Base-by-base conservation (phyloP, 352 stramenopile species). In the Pythium vanterpoolii region DNA sequence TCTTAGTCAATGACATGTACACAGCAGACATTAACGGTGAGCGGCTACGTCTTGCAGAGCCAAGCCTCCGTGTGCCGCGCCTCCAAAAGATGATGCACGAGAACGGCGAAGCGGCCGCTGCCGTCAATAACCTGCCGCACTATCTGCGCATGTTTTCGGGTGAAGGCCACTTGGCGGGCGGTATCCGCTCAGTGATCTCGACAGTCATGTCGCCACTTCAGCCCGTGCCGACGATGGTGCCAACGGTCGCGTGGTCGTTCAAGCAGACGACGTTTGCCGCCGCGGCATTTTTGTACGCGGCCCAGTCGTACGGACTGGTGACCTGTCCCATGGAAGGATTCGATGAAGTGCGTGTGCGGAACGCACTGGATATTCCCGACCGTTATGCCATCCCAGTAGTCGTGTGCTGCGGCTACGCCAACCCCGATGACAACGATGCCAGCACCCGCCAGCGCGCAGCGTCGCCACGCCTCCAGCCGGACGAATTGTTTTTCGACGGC, bases 261-360 rank as follows among this genome's bases (percentile, higher is more conserved):
- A 96, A 96, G 64, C 79, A 90, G 61, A 89, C 84, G 13, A 72
- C 71, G 26, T 81, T 96, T 48, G 86, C 81, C 14, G 86, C 83
- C 0, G 72, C 79, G 3, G 78, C 76, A 24, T 93, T 92, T 57
- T 30, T 94, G 30, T 77, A 86, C 19, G 86, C 86, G 0, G 83
- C 84, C 7, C 71, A 91, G 46, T 70, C 79, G 5, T 77, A 91
- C 28, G 83, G 79, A 0, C 62, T 96, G 3, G 73, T 69, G 50
- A 92, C 82, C 27, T 90, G 81, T 40, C 71, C 77, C 13, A 95
- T 93, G 80, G 86, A 93, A 69, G 86, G 83, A 1, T 90, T 89
- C 50, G 86, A 93, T 23, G 72, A 90, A 57, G 67, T 69, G 19
- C 77, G 83, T 3, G 56, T 93, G 30, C 75, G 73, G 33, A 76